Base-by-base conservation (phyloP, 257 asterid genomes). In the Solanum lycopersicoides region DNA sequence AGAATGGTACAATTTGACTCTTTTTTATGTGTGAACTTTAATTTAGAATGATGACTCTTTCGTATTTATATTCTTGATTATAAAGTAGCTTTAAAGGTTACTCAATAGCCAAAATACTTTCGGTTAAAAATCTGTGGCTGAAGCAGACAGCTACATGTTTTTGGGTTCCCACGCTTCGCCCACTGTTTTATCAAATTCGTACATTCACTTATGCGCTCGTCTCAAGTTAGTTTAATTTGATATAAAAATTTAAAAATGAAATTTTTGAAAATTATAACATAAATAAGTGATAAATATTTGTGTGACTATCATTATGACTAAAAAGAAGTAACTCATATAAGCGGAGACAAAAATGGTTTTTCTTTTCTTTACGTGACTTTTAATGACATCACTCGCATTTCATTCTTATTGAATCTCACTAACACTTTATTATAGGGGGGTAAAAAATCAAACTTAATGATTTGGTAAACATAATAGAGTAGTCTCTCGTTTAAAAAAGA, bases 201-300 rank as follows among this genome's bases (percentile, higher is more conserved):
- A 53, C n/a, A 2, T 53, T 53, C 23, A 53, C 3, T 6, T 53
- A 0, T 1, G 15, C 0, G 7, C 0, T 47, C 59, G 3, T 50
- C 8, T 50, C 53, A 10, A 42, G 47, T 42, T 42, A 42, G 5
- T 44, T 44, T 44, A 0, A 44, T 44, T 44, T 11, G 47, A 11
- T 44, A 39, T 0, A 28, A 39, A 39, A 39, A 6, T 7, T 7
- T 7, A 39, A 7, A 9, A 2, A 0, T 41, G 10, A 9, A 0
- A 9, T 41, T 9, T 41, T 41, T 2, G 11, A 42, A 42, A 47
- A 53, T 53, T 1, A 53, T 53, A 1, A 1, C 6, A 53, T 16
- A 53, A 53, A 16, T 16, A 53, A 53, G 1, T 53, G 23, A 53
- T 53, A 53, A 2, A 53, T 53, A 0, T 16, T 50, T 50, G 0